Conservation (phyloP, 768 basidiomycete species). For the Agaricus subrufescens region DNA sequence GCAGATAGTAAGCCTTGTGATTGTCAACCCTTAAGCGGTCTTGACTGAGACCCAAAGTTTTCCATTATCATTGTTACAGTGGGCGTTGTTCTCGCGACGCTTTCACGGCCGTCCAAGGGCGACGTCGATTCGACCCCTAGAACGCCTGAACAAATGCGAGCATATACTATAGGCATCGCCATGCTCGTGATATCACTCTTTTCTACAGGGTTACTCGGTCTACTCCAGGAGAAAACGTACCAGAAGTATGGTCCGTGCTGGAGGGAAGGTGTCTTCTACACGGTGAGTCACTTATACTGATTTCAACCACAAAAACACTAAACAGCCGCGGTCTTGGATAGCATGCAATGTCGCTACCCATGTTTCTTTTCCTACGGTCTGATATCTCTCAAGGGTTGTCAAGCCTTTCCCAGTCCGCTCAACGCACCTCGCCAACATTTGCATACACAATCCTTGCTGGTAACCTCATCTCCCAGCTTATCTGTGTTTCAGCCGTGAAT, state of each 20-base stretch:
- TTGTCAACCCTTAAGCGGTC: not conserved
- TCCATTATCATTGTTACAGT: conserved; percentile 64
- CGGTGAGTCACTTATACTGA: conserved; percentile 33
- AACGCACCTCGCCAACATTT: conserved; percentile 24
- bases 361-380: conserved; percentile 58
- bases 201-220: conserved; percentile 62
- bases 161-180: conserved; percentile 60
- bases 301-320: not conserved
- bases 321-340: conserved; percentile 20
- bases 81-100: conserved; percentile 70
- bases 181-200: conserved; percentile 67
- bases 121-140: conserved; percentile 14
- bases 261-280: conserved; percentile 84
- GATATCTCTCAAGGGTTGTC: conserved; percentile 52
- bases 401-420: conserved; percentile 37
- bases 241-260: conserved; percentile 70
- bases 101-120: conserved; percentile 44
- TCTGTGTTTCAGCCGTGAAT: conserved; percentile 85
- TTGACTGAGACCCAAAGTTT: conserved; percentile 30
- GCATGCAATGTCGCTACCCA: conserved; percentile 78
- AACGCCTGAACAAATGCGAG: conserved; percentile 29
- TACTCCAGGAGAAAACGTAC: conserved; percentile 77
- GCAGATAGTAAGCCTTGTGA: conserved; percentile 50
- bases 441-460: conserved; percentile 55
- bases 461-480: conserved; percentile 69